Evolutionary conservation across 257 asterid genomes (phyloP), one percentile per base, ranked within the genome.

Genomic region (Primulina eburnea): DNA sequence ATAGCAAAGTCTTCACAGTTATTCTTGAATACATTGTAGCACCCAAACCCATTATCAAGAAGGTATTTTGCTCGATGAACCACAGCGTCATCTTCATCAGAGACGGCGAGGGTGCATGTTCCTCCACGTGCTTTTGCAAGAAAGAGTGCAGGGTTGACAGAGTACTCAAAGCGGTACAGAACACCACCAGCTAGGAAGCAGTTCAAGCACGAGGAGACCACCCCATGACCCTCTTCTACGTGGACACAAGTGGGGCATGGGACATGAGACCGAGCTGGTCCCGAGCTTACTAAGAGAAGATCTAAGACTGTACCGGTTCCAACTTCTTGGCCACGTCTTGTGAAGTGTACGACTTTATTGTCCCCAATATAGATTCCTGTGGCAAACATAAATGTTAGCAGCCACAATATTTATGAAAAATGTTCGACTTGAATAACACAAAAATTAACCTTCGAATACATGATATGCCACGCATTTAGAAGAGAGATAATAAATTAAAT

Each of bases 91-190:
- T 69, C 78, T 2, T 82, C 59, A 29, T 94, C 99, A 0, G 99
- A 79, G 76, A 67, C 83, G 0, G 99, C 97, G 18, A 90, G 86
- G 20, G 97, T 87, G 64, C 96, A 89, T 6, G 99, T 90, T 69
- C 99, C 99, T 37, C 99, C 99, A 28, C 99, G 89, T 5, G 96
- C 97, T 78, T 89, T 89, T 16, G 96, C 96, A 4, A 94, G 77
- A 69, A 94, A 94, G 17, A 87, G 83, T 32, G 95, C 86, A 0
- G 90, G 95, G 76, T 60, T 86, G 60, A 94, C 99, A 7, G 88
- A 69, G 52, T 94, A 94, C 71, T 90, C 96, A 24, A 94, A 94
- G 53, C 94, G 88, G 62, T 94, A 94, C 24, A 94, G 81, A 64
- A 83, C 71, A 30, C 97, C 99, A 12, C 97, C 99, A 2, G 95